Percentiles rank a stretch among this genome's conserved stretches.
Evolutionary conservation across 2,329 filamentous ascomycete species (phyloP).

Genomic region (Claviceps quebecensis): DNA sequence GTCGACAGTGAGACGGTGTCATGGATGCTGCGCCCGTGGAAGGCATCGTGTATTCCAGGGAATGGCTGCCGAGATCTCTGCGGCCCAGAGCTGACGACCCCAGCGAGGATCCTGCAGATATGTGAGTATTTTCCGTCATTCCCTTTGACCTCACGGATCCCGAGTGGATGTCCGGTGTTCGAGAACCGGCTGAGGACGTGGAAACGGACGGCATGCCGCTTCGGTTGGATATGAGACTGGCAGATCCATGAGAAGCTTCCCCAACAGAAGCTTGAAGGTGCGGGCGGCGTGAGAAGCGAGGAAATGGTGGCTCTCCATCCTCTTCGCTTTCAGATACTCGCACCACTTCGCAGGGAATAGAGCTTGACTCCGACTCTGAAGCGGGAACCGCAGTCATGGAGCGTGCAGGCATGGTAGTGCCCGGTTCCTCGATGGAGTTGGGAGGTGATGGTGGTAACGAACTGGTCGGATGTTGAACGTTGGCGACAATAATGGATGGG

Average conservation of each 20-base stretch:
- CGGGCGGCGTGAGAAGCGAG: constrained; percentile 60
- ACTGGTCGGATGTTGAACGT: constrained; percentile 73
- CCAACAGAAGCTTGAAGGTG: constrained; percentile 45
- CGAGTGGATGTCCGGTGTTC: constrained; percentile 34
- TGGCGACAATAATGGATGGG: constrained; percentile 64
- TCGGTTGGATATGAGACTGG: constrained; percentile 51
- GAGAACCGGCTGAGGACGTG: constrained; percentile 40
- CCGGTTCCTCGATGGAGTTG: constrained; percentile 62
- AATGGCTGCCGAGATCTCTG: constrained; percentile 38
- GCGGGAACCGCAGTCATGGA: constrained; percentile 32
- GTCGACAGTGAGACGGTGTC: constrained; percentile 32
- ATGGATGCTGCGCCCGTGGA: constrained; percentile 27
- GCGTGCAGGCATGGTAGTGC: constrained; percentile 35
- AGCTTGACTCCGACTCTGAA: constrained; percentile 40
- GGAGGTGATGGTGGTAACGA: constrained; percentile 69
- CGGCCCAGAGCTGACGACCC: constrained; percentile 20
- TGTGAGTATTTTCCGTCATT: constrained; percentile 51
- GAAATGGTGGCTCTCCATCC: constrained; percentile 60
- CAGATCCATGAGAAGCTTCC: constrained; percentile 42
- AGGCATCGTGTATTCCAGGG: constrained; percentile 27
- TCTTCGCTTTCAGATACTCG: constrained; percentile 62
- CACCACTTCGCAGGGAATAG: constrained; percentile 40
- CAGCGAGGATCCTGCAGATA: constrained; percentile 47
- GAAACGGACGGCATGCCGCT: constrained; percentile 47
- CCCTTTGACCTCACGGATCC: constrained; percentile 38